Base-by-base conservation (phyloP, 179 eudicot species). In the Silene noctiflora region DNA sequence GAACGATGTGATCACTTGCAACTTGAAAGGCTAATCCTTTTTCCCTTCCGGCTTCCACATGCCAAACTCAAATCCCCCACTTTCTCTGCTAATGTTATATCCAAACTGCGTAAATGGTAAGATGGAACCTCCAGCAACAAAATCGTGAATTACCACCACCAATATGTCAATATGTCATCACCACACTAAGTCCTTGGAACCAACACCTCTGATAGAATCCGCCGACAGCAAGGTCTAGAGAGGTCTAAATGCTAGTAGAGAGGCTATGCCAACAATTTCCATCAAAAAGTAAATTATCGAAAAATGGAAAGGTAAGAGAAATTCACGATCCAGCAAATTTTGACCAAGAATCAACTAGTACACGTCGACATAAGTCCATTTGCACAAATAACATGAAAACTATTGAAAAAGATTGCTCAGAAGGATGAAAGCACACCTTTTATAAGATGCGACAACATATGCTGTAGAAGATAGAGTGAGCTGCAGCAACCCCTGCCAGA, bases 401-500 rank as follows among this genome's bases (percentile, higher is more conserved):
- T n/a, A 33, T 4, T 17, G 53, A 46, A 14, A 51, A 56, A 29
- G 39, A 68, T 3, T 31, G 11, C 11, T 61, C 33, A 6, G 9
- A 17, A 62, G 4, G 35, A 22, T 33, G 24, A 19, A 20, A 62
- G 4, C 82, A 55, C 55, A 88, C 97, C 97, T 89, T 79, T 69
- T 86, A 83, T 80, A 87, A 20, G 80, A 55, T 20, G 89, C 94
- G 67, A 82, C 80, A 42, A 86, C 85, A 35, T 83, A 80, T 27
- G 87, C 86, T 17, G 71, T 51, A 53, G 74, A 71, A 16, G 74
- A 71, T 71, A 27, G 5, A 71, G 24, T 71, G 16, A 71, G 74
- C 22, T 71, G 74, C 17, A 71, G 25, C 74, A 71, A 27, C n/a
- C 74, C 74, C 74, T 71, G 42, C 74, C 74, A 71, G 17, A 71